phyloP scores from a whole-genome alignment of 2,329 filamentous ascomycete species.

The Exutisphaerella laricina region DNA sequence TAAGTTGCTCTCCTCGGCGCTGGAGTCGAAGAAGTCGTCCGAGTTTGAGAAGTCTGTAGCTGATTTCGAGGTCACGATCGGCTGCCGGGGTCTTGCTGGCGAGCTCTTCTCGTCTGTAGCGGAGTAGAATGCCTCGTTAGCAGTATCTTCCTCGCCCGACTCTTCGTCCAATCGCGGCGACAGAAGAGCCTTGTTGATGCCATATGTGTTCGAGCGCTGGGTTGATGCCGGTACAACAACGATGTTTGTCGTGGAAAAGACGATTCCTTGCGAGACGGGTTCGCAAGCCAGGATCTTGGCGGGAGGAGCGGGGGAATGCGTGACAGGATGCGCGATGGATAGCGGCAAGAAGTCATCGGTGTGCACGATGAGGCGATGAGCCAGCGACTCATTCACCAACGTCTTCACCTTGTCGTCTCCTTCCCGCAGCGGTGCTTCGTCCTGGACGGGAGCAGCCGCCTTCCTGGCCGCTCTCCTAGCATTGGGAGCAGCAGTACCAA shows the following conservation, averaged over 20 bases:
- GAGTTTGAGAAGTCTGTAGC: constrained; percentile 39
- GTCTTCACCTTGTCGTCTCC: constrained; percentile 23
- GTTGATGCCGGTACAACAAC: constrained; percentile 60
- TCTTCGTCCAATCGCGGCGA: constrained; percentile 32
- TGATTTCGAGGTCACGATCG: constrained; percentile 35
- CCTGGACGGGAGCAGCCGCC: constrained; percentile 13
- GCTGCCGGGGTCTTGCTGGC: constrained; percentile 38
- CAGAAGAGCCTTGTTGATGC: constrained; percentile 25
- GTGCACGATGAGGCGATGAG: constrained; percentile 70
- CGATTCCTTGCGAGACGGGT: constrained; percentile 80
- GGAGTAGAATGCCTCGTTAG: constrained; percentile 88
- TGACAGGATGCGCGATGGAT: constrained; percentile 75
- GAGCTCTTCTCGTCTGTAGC: constrained; percentile 71
- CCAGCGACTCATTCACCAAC: constrained; percentile 65
- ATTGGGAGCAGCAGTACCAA: constrained; percentile 29
- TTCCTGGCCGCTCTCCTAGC: constrained; percentile 24
- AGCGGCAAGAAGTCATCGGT: constrained; percentile 77
- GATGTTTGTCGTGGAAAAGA: constrained; percentile 74
- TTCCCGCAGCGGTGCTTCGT: constrained; percentile 11
- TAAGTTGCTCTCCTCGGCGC: constrained; percentile 64
- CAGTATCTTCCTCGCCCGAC: constrained; percentile 55
- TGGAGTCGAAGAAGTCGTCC: constrained; percentile 55
- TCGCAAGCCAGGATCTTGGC: constrained; percentile 91
- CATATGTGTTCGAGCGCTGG: constrained; percentile 44
- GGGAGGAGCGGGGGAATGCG: constrained; percentile 75